phyloP scores from a whole-genome alignment of 2,329 filamentous ascomycete species.

The Capronia coronata region DNA sequence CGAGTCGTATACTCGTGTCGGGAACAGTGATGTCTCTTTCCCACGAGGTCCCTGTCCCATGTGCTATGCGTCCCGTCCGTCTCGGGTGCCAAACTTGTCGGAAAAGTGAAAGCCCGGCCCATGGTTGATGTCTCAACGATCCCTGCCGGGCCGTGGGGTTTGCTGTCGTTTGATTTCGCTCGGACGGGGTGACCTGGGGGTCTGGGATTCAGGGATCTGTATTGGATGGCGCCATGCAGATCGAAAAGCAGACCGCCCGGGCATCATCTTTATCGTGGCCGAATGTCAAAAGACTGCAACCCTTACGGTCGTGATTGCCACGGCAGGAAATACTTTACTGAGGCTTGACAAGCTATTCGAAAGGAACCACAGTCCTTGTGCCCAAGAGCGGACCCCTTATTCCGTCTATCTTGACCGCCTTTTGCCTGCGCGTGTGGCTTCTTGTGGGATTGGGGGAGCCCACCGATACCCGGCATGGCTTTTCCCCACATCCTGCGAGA shows the following conservation, averaged over 20 bases:
- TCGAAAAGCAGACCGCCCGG: background rate
- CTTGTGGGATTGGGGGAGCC: slow-evolving; percentile 11
- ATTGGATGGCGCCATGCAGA: slow-evolving; percentile 21
- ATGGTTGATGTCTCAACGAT: slow-evolving; percentile 9
- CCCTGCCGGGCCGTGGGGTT: slow-evolving; percentile 13
- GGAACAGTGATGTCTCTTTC: slow-evolving; percentile 1
- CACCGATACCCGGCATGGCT: slow-evolving; percentile 5
- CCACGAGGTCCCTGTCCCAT: slow-evolving; percentile 9
- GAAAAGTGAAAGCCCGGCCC: background rate
- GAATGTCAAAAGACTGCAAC: background rate
- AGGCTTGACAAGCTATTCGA: background rate
- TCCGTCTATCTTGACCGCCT: slow-evolving; percentile 16
- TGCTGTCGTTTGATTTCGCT: too few species aligned
- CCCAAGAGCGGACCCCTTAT: slow-evolving; percentile 10
- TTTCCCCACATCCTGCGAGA: slow-evolving; percentile 12
- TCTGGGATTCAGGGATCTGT: background rate
- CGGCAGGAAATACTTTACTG: background rate
- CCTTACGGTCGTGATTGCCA: background rate
- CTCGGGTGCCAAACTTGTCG: background rate
- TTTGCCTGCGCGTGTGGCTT: slow-evolving; percentile 8
- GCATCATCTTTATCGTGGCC: background rate
- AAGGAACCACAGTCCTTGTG: background rate
- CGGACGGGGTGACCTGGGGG: background rate
- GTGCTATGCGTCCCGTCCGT: slow-evolving; percentile 2
- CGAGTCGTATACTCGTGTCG: slow-evolving; percentile 5